These are phyloP conservation scores for Coemansia guatemalensis DNA, from an alignment of 192 early-diverging fungal species.

Conservation along the genomic window DNA sequence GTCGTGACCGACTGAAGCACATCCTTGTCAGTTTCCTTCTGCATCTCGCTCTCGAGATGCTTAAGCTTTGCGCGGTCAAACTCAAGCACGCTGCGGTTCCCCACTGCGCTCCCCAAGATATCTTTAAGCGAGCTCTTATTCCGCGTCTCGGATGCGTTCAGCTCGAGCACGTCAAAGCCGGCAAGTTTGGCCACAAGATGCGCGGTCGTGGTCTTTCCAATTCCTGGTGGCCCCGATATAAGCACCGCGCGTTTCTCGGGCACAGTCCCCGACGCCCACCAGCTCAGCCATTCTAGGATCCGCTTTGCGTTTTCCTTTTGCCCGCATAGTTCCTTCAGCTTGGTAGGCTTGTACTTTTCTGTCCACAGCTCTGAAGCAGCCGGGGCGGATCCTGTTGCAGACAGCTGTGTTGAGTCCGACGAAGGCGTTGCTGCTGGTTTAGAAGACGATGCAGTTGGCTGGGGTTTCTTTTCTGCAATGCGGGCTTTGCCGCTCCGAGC, in stretches of 20 bases:
- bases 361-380: slow-evolving; percentile 73
- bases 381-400: slow-evolving; percentile 3
- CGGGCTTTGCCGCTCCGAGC: background rate
- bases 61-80: slow-evolving; percentile 44
- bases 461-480: background rate
- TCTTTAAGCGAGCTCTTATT: slow-evolving; percentile 82
- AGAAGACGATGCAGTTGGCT: background rate
- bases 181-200: slow-evolving; percentile 79
- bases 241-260: slow-evolving; percentile 62
- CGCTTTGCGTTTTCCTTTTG: slow-evolving; percentile 72
- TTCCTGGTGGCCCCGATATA: slow-evolving; percentile 94
- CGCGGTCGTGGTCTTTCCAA: slow-evolving; percentile 97
- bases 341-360: slow-evolving; percentile 87
- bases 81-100: slow-evolving; percentile 63
- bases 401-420: slow-evolving; percentile 16
- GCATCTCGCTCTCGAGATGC: slow-evolving; percentile 21
- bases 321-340: slow-evolving; percentile 80
- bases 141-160: slow-evolving; percentile 96
- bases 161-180: slow-evolving; percentile 86
- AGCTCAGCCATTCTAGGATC: slow-evolving; percentile 72
- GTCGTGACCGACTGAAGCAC: slow-evolving; percentile 12
- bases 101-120: slow-evolving; percentile 53
- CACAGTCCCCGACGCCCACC: slow-evolving; percentile 59
- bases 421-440: slow-evolving; percentile 9
- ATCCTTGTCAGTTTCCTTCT: slow-evolving; percentile 31